Evolutionary conservation across 768 basidiomycete genomes (phyloP), one percentile per base, ranked within the genome.

Genomic region (Phlebiopsis flavidoalba): DNA sequence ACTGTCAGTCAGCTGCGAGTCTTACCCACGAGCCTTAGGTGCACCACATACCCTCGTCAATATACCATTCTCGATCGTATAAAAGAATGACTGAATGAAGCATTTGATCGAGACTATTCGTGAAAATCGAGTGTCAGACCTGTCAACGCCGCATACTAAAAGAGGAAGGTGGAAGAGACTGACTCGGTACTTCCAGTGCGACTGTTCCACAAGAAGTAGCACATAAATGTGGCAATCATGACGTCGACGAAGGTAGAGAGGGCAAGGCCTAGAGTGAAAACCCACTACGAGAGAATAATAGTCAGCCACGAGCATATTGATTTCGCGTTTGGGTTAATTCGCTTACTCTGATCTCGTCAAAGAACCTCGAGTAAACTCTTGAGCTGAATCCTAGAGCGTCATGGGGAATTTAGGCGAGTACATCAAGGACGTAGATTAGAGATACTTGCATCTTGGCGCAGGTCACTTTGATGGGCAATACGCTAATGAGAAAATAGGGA

Each of bases 1-100:
- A 63, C 58, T 36, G 58, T 57, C 36, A n/a, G 24, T 37, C 21
- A 56, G 3, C 17, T 24, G 37, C 1, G 33, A 52, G 52, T 47
- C 40, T 40, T 37, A 26, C 35, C n/a, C 24, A 37, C 46, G 37
- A 58, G 50, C 57, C 53, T 24, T 50, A 54, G 47, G 54, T 31
- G 26, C 6, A 6, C 26, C 26, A 17, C 64, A 15, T 51, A 72
- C 71, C 63, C n/a, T 66, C 26, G 70, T 72, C 33, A 70, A 52
- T 17, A 64, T 36, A 19, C 68, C 71, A 59, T 67, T 71, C 59
- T 72, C 68, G 24, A 72, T 57, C 17, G 70, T 70, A 51, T 70
- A 71, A 14, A n/a, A 69, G 58, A 12, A 67, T 67, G 26, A 70
- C 62, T n/a, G 68, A 62, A 48, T 70, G 65, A 21, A 72, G 63